These are phyloP conservation scores for Vitis labrusca DNA, from an alignment of 164 flowering plant genomes.

Conservation along the genomic window DNA sequence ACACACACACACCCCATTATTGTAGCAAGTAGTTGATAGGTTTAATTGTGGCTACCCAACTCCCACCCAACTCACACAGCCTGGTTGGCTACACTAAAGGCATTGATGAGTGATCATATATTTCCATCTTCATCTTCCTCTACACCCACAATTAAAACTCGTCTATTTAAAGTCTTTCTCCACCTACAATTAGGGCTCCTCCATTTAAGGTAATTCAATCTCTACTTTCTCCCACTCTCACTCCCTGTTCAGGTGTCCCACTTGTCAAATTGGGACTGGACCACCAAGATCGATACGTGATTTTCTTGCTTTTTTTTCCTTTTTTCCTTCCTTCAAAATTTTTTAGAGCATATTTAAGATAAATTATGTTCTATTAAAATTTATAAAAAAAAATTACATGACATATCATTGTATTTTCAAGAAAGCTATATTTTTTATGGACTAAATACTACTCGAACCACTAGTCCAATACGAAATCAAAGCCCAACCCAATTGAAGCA, in stretches of 20 bases:
- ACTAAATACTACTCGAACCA: no score
- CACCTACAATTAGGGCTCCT: background rate
- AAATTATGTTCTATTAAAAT: fast-evolving
- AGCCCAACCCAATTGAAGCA: background rate
- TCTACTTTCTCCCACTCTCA: conserved; percentile 1
- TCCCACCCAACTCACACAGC: conserved; percentile 33
- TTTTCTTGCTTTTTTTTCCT: background rate
- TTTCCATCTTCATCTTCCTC: background rate
- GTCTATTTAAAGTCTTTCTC: conserved; percentile 6
- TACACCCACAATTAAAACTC: conserved; percentile 20
- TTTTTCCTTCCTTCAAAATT: no score
- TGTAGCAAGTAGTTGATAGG: conserved; percentile 14
- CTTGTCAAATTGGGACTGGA: conserved; percentile 4
- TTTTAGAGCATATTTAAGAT: no score
- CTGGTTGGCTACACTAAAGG: conserved; percentile 25
- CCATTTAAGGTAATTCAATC: conserved; percentile 3
- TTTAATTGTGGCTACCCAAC: conserved; percentile 32
- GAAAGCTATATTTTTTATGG: no score
- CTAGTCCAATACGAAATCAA: no score
- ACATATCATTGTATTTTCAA: no score
- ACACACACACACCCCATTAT: background rate
- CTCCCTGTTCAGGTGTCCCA: background rate
- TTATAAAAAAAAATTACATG: no score
- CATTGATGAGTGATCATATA: conserved; percentile 29
- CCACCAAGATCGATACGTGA: conserved; percentile 6